These are phyloP conservation scores for Phytophthora syringae DNA, from an alignment of 352 stramenopile genomes.

Conservation along the genomic window DNA sequence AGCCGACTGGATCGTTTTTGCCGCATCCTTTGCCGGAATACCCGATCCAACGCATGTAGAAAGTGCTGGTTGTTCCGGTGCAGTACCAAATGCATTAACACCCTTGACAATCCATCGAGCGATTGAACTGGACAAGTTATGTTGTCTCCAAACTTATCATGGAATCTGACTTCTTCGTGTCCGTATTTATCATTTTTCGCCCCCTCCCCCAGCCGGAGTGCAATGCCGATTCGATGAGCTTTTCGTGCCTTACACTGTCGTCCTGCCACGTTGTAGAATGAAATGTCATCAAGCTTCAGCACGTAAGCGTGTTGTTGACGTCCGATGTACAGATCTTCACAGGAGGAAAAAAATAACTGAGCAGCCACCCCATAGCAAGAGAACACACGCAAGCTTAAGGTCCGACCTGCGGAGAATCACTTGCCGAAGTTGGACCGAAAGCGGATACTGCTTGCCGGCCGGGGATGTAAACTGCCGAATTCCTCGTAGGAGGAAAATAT, in stretches of 20 bases:
- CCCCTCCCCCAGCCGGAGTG: conserved; percentile 11
- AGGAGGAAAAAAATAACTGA: conserved; percentile 25
- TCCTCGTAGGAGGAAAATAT: conserved; percentile 16
- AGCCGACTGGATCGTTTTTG: neutral
- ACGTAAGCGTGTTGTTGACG: conserved; percentile 21
- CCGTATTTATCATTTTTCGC: conserved; percentile 38
- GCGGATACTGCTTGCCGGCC: conserved; percentile 13
- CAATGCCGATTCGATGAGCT: conserved; percentile 7
- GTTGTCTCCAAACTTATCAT: conserved; percentile 20
- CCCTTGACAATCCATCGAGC: conserved; percentile 13
- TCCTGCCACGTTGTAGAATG: neutral
- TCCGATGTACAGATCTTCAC: conserved; percentile 25
- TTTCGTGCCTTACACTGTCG: neutral
- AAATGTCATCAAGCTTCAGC: neutral
- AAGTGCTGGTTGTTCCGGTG: neutral
- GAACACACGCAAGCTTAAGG: conserved; percentile 5
- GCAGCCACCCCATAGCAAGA: conserved; percentile 16
- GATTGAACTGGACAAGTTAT: conserved; percentile 18
- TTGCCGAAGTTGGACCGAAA: conserved; percentile 7
- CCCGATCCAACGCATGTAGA: neutral
- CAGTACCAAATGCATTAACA: neutral
- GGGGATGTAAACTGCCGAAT: conserved; percentile 16
- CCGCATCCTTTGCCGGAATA: neutral
- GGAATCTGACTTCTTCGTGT: conserved; percentile 15
- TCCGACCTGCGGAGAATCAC: conserved; percentile 5